Evolutionary conservation across 1,139 yeast genomes (phyloP), one percentile per base, ranked within the genome.

Genomic region (Nakaseomyces sp.): DNA sequence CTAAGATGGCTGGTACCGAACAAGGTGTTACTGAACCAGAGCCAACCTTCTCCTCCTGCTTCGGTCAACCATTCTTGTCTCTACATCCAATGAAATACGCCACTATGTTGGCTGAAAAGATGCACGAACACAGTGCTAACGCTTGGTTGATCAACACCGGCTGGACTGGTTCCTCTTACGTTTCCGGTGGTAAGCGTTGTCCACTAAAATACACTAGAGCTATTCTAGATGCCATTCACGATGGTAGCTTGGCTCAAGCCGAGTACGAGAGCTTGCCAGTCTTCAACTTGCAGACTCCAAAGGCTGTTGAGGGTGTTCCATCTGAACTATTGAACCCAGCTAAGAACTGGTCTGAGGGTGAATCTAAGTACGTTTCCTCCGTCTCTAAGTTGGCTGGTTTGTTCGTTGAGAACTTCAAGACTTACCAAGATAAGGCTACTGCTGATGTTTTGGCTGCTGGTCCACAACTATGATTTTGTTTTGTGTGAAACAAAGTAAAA

Each of bases 1-100:
- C 97, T 49, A 91, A 91, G 79, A 91, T 91, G 95, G 96, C 98
- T 53, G 98, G 98, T 69, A 91, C 98, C 47, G 98, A 91, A 72
- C 95, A 87, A 68, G 98, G 98, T 70, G 87, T 91, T 56, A 89
- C 97, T 53, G 97, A 91, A 72, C 97, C 98, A 49, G 89, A 86
- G 69, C 95, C 97, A 47, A 87, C 96, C 24, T 91, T 91, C 78
- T 86, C 96, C 54, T 96, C 98, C 46, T 91, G 98, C 75, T 91
- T 89, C 69, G 98, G 98, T 63, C 97, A 91, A 74, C 98, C 98
- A 54, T 91, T 91, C 84, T 76, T 91, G 71, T 97, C 91, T 40
- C 75, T 91, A 68, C 98, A 91, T 71, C 98, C 98, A 68, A 91
- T 91, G 91, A 82, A 81, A 69, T 91, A 91, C 69, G 98, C 98